phyloP scores from a whole-genome alignment of 768 basidiomycete species.

The Tubosaeta sp. region DNA sequence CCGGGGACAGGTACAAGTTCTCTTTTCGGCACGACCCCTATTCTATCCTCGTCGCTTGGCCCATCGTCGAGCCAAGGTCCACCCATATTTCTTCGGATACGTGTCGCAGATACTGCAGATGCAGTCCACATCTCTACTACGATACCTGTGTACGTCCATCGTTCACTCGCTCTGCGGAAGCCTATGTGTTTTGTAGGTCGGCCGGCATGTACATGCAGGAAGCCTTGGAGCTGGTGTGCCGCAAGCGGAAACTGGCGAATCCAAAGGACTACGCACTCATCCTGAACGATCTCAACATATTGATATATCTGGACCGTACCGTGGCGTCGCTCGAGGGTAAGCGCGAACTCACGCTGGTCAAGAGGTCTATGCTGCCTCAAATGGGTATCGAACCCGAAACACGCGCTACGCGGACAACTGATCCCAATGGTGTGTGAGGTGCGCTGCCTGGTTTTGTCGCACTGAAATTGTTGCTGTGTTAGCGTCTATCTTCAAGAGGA shows the following conservation, averaged over 20 bases:
- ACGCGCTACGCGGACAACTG: slow-evolving; percentile 67
- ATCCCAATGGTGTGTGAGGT: slow-evolving; percentile 76
- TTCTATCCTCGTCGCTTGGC: slow-evolving; percentile 64
- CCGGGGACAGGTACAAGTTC: slow-evolving; percentile 43
- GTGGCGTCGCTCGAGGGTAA: slow-evolving; percentile 94
- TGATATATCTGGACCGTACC: slow-evolving; percentile 90
- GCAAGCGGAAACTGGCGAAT: slow-evolving; percentile 59
- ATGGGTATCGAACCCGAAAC: slow-evolving; percentile 68
- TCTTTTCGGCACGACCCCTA: slow-evolving; percentile 44
- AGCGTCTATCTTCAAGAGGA: slow-evolving; percentile 93
- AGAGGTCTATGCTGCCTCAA: slow-evolving; percentile 67
- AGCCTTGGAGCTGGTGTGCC: slow-evolving; percentile 80
- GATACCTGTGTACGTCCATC: slow-evolving; percentile 73
- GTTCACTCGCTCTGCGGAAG: background rate
- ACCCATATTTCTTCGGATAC: slow-evolving; percentile 77
- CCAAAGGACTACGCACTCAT: slow-evolving; percentile 83
- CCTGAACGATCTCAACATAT: slow-evolving; percentile 54
- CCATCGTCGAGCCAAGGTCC: slow-evolving; percentile 72
- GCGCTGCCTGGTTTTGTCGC: background rate
- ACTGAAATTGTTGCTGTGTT: background rate
- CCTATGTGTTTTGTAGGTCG: slow-evolving; percentile 41
- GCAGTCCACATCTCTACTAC: slow-evolving; percentile 85
- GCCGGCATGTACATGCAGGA: slow-evolving; percentile 98
- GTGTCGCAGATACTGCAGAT: slow-evolving; percentile 77
- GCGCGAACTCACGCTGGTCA: slow-evolving; percentile 76